A percentile compares a stretch with the other conserved stretches of the same genome.
Evolutionary conservation across 2,329 filamentous ascomycete genomes (phyloP).

Genomic region (Gaeumannomyces sp.): DNA sequence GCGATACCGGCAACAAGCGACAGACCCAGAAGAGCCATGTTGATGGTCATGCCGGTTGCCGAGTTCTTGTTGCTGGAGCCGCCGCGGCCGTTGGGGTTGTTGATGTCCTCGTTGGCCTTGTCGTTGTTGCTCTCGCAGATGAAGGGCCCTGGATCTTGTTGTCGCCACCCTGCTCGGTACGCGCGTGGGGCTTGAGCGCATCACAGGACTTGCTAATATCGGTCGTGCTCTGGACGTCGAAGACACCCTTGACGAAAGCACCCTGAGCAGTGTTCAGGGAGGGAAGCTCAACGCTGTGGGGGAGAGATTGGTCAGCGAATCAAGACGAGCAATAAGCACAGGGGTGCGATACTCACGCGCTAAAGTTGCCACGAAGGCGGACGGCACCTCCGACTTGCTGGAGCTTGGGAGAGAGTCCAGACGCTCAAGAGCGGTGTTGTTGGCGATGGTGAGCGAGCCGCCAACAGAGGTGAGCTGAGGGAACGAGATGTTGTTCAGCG

Average conservation of each 20-base stretch:
- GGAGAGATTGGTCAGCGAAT: slow-evolving; percentile 7
- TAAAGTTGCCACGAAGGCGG: slow-evolving; percentile 79
- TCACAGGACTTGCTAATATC: slow-evolving; percentile 52
- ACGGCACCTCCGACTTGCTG: slow-evolving; percentile 70
- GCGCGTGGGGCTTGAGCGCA: slow-evolving; percentile 35
- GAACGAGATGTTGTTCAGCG: slow-evolving; percentile 68
- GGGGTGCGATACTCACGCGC: slow-evolving; percentile 53
- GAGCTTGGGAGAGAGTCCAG: slow-evolving; percentile 65
- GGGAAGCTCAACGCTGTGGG: slow-evolving; percentile 61
- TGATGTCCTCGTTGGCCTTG: slow-evolving; percentile 44
- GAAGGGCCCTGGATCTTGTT: slow-evolving; percentile 41
- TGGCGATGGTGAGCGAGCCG: slow-evolving; percentile 79
- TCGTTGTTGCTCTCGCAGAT: slow-evolving; percentile 46
- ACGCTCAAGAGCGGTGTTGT: slow-evolving; percentile 70
- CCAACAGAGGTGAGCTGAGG: slow-evolving; percentile 60
- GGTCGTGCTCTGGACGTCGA: slow-evolving; percentile 61
- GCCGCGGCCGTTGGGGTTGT: slow-evolving; percentile 24
- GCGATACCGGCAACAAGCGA: slow-evolving; percentile 38
- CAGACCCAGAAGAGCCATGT: slow-evolving; percentile 41
- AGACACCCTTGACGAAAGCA: slow-evolving; percentile 64
- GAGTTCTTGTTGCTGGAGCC: slow-evolving; percentile 29
- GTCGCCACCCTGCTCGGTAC: slow-evolving; percentile 29
- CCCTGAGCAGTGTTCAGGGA: slow-evolving; percentile 61
- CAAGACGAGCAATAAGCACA: neutral
- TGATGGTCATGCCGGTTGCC: slow-evolving; percentile 40